Percentiles rank a stretch among this genome's conserved stretches.
Evolutionary conservation across 805 yeast species (phyloP).

Genomic region (Debaryomyces tyrocola): DNA sequence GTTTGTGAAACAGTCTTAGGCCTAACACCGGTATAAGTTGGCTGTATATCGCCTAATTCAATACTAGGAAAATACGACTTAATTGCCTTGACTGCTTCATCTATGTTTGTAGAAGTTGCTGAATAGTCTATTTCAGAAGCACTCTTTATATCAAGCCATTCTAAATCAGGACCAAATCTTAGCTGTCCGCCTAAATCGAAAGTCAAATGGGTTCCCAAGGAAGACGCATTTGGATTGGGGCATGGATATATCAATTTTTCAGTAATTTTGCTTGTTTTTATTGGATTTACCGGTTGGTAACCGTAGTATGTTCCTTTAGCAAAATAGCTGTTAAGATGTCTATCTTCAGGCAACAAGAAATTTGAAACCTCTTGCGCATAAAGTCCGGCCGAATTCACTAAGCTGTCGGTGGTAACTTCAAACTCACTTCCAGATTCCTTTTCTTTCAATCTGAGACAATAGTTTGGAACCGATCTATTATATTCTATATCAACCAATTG

Average conservation of each 20-base stretch:
- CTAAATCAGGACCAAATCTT: conserved; percentile 86
- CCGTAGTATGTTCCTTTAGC: conserved; percentile 87
- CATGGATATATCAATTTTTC: conserved; percentile 66
- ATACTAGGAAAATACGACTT: conserved; percentile 63
- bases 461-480: conserved; percentile 18
- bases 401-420: conserved; percentile 50
- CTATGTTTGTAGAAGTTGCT: conserved; percentile 50
- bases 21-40: conserved; percentile 79
- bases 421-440: conserved; percentile 31
- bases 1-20: conserved; percentile 65
- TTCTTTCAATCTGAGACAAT: conserved; percentile 24
- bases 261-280: conserved; percentile 23
- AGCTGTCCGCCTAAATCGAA: conserved; percentile 78
- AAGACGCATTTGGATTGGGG: conserved; percentile 63
- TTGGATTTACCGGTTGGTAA: conserved; percentile 48
- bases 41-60: conserved; percentile 49
- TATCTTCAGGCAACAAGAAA: conserved; percentile 60
- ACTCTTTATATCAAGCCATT: conserved; percentile 57
- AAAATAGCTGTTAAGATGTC: conserved; percentile 59
- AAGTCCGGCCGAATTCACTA: conserved; percentile 80
- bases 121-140: conserved; percentile 43
- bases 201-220: conserved; percentile 86
- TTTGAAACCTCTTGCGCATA: conserved; percentile 73
- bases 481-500: conserved; percentile 45
- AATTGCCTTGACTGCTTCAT: conserved; percentile 59